Evolutionary conservation across 2,329 filamentous ascomycete genomes (phyloP).

Genomic region (Fusarium longipes): DNA sequence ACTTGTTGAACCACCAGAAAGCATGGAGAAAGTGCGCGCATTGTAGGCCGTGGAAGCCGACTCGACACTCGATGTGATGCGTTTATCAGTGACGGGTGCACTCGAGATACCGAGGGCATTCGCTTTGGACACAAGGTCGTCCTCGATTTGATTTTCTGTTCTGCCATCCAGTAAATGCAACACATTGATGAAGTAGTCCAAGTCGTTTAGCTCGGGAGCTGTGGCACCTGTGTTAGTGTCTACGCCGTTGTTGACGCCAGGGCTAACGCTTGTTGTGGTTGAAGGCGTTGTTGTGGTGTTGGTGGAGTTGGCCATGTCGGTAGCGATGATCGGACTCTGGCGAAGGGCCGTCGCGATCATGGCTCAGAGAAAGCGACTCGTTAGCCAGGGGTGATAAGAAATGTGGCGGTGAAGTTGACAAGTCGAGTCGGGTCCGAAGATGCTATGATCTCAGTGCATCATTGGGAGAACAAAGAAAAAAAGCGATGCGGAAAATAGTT

Average conservation of each 20-base stretch:
- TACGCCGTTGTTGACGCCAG: conserved; percentile 24
- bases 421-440: conserved; percentile 16
- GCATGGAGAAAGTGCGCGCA: conserved; percentile 59
- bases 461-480: conserved; percentile 25
- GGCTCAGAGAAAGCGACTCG: conserved; percentile 20
- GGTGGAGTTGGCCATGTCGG: conserved; percentile 37
- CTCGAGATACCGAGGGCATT: conserved; percentile 52
- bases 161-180: conserved; percentile 49
- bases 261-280: conserved; percentile 30
- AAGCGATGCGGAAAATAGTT: not conserved
- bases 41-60: conserved; percentile 58
- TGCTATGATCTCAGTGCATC: conserved; percentile 37
- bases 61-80: conserved; percentile 54
- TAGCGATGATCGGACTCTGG: conserved; percentile 35
- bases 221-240: conserved; percentile 29
- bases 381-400: conserved; percentile 18
- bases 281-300: conserved; percentile 25
- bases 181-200: conserved; percentile 55
- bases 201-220: conserved; percentile 56
- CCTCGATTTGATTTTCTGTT: conserved; percentile 56
- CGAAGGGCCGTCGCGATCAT: conserved; percentile 35
- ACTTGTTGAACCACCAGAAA: conserved; percentile 55
- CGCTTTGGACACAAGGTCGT: conserved; percentile 51
- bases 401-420: conserved; percentile 26
- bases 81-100: conserved; percentile 49